Base-by-base conservation (phyloP, 2,329 filamentous ascomycete genomes). In the Davidsoniella australis region DNA sequence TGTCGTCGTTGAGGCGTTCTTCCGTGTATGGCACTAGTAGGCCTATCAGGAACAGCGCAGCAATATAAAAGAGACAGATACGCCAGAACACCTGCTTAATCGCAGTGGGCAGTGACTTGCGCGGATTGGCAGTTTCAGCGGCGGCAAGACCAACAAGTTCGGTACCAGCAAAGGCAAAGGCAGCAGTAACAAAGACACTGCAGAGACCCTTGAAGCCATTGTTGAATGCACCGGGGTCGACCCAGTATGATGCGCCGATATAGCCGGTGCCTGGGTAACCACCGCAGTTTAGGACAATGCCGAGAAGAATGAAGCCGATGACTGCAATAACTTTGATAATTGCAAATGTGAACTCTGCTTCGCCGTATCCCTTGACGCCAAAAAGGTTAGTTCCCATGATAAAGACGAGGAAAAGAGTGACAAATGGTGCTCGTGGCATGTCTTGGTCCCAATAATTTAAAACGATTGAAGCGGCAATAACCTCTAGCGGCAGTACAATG, bases 31-130 rank as follows among this genome's bases (percentile, higher is more conserved):
- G 82, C 0, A 95, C 85, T 2, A 94, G 70, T 1, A 94, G 71
- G 23, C 89, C 86, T 51, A 95, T 78, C 3, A 95, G 68, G 4
- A 78, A 77, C 9, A 95, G 72, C 1, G 84, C 83, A 33, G 93
- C 78, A 45, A 95, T 72, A 66, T 94, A 95, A 68, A 95, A 95
- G 50, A 93, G 71, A 3, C 79, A 78, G 59, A 94, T 94, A 58
- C 88, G 81, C 87, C 88, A 95, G 64, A 94, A 94, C 18, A 94
- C 86, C 62, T 94, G 87, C 66, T 93, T 94, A 58, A 93, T 78
- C 10, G 88, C 88, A 0, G 79, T 86, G 0, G 88, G 88, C 0
- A 95, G 70, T 1, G 82, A 84, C 60, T 91, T 85, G 51, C 81
- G 73, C 2, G 83, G 83, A 58, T 86, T 85, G n/a, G 73, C 76